Evolutionary conservation across 305 asterid species (phyloP).

Genomic region (Fraxinus xanthoxyloides): DNA sequence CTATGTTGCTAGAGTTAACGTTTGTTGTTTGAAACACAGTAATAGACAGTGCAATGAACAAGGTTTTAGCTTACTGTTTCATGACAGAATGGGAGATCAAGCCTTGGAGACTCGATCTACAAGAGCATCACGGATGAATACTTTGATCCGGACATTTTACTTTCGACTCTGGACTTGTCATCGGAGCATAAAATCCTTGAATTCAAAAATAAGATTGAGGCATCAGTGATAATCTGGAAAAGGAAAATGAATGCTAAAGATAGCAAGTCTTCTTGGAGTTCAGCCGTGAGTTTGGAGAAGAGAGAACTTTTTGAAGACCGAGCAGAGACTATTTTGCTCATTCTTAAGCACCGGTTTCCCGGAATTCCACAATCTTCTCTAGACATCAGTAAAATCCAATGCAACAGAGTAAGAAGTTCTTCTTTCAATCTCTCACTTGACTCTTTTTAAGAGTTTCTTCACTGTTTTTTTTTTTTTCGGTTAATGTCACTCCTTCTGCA

Average conservation of each 20-base stretch:
- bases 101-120: constrained; percentile 66
- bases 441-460: background rate
- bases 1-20: background rate
- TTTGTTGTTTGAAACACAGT: background rate
- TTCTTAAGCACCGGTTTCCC: constrained; percentile 69
- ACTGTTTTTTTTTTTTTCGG: background rate
- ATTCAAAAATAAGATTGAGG: constrained; percentile 70
- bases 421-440: background rate
- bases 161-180: constrained; percentile 51
- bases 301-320: constrained; percentile 68
- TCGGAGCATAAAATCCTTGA: constrained; percentile 71
- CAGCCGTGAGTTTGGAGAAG: constrained; percentile 63
- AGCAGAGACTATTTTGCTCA: constrained; percentile 63
- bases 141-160: constrained; percentile 68
- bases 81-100: constrained; percentile 66
- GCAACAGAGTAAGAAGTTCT: constrained; percentile 47
- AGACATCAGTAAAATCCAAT: constrained; percentile 67
- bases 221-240: constrained; percentile 71
- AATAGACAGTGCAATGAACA: background rate
- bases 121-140: constrained; percentile 67
- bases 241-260: constrained; percentile 65
- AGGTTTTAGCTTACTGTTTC: background rate
- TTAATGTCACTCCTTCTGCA: background rate
- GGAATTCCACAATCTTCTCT: constrained; percentile 70
- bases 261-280: constrained; percentile 67